Evolutionary conservation across 202 grass and related monocot genomes (phyloP), one percentile per base, ranked within the genome.

Genomic region (Elaeis oleifera): DNA sequence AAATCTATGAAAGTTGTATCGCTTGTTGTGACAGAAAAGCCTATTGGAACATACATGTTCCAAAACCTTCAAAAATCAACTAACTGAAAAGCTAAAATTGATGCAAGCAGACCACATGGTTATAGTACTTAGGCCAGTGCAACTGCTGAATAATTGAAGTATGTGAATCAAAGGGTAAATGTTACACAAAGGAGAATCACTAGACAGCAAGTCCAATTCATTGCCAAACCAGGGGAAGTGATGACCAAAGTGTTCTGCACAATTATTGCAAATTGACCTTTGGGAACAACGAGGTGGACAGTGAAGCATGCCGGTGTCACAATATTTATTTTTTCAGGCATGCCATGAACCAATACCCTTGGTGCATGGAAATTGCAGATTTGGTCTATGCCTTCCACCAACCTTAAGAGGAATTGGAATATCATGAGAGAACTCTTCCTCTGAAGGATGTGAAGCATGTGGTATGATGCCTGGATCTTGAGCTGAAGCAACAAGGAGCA

Each of bases 251-350:
- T 76, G 70, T 61, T 86, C 87, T 50, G 83, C 79, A 54, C 86
- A 95, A 51, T 90, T 90, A 74, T 90, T 75, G 53, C 90, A 95
- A 79, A 84, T 84, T 18, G 83, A 83, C 49, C 87, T 83, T 58
- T 90, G 83, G 26, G 87, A 90, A 68, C 83, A 90, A 21, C 79
- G 76, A 53, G 83, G 87, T 63, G 87, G 79, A 9, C 83, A 73
- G 59, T 80, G 86, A 50, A 90, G 55, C 87, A 90, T 86, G 65
- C 87, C 86, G 48, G 83, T 86, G 23, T 90, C 83, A 60, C 87
- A 90, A 66, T 90, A 90, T 74, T 83, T 90, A 90, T 76, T 76
- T 90, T 86, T 24, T 86, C 83, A 69, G 48, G 69, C 56, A 78
- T 59, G 49, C 87, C 83, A 74, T 86, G 86, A 54, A 86, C 83